Conservation (phyloP, 352 stramenopile genomes). For the Globisporangium spinosum region DNA sequence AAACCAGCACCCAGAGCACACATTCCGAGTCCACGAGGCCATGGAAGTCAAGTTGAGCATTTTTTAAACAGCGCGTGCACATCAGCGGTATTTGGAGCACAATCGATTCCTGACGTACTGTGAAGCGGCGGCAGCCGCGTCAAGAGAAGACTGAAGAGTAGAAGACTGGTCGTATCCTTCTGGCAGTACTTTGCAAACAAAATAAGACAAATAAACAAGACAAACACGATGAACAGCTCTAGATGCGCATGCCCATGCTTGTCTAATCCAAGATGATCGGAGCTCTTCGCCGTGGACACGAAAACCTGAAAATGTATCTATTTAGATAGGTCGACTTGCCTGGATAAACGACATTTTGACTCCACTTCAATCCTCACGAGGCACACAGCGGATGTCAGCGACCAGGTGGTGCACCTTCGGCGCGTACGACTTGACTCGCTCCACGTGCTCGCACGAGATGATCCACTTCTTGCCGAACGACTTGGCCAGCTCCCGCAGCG, state of each 20-base stretch:
- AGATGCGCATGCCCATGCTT: neutral
- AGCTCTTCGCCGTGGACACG: neutral
- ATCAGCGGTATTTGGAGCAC: neutral
- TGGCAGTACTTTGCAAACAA: neutral
- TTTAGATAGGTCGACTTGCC: neutral
- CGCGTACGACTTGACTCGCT: slow-evolving; percentile 91
- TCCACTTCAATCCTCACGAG: neutral
- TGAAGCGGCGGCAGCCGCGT: neutral
- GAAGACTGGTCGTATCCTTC: neutral
- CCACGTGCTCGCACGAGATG: slow-evolving; percentile 83
- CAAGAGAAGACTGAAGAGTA: neutral
- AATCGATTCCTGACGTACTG: neutral
- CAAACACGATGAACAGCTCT: neutral
- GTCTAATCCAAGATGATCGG: neutral
- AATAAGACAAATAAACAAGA: neutral
- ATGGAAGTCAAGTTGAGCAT: slow-evolving; percentile 90
- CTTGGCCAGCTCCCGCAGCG: slow-evolving; percentile 45
- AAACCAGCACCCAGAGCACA: slow-evolving; percentile 71
- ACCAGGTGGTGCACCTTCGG: slow-evolving; percentile 89
- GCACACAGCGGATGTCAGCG: slow-evolving; percentile 66
- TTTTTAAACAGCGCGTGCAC: slow-evolving; percentile 49
- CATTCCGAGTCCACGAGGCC: slow-evolving; percentile 81
- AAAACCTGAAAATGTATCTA: neutral
- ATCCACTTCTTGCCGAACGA: slow-evolving; percentile 54
- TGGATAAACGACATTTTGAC: neutral